Base-by-base conservation (phyloP, 345 rosid species). In the Geranium rotundifolium region DNA sequence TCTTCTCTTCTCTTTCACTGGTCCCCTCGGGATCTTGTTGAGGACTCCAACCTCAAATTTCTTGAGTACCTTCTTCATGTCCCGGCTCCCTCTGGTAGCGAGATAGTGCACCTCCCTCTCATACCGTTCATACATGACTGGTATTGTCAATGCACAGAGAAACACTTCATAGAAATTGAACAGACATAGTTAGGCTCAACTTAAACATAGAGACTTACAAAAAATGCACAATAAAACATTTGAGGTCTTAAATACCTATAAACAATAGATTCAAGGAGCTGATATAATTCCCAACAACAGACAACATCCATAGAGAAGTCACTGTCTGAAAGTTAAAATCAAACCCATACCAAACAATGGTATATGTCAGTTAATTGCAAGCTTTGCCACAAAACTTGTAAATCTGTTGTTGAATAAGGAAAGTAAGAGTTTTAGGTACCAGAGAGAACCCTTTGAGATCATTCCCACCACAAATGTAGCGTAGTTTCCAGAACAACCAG, bases 11-110 rank as follows among this genome's bases (percentile, higher is more conserved):
- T 76, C 82, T 60, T 86, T 82, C 55, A 70, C 80, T 4, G 90
- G 73, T 7, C 89, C 92, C 68, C 96, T 81, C 20, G 99, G 97
- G 19, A 93, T 93, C 75, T 86, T 88, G 73, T 85, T 79, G 17
- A 93, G 82, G 73, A 90, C 79, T 27, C 18, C 67, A 1, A 82
- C 68, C 64, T 93, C 88, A 37, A 88, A 69, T 50, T 75, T 76
- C 54, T 63, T 67, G 70, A 69, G 81, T 19, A 72, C 61, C 73
- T 68, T 88, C 79, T 59, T 88, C 60, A 59, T 34, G 68, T 76
- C 68, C 46, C 79, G 63, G 16, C 54, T 62, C 71, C 79, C 57
- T 62, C 37, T 72, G 17, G 73, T 67, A 5, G 66, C 86, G 52
- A 72, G 67, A 41, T 59, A 62, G 60, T 93, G 96, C 19, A 90